Evolutionary conservation across 345 rosid genomes (phyloP), one percentile per base, ranked within the genome.

Genomic region (Acer negundo): DNA sequence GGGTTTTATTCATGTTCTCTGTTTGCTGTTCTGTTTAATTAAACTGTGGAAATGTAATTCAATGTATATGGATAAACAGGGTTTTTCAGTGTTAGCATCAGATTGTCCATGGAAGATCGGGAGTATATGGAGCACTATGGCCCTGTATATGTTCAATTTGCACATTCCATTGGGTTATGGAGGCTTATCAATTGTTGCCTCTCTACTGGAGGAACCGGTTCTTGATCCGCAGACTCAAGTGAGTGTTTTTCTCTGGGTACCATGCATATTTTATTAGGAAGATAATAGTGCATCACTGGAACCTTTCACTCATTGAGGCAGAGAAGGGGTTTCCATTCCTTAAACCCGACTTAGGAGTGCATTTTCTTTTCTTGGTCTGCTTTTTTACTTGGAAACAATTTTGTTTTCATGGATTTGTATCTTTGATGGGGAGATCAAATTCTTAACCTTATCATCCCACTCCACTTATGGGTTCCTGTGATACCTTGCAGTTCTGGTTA

Each of bases 171-270:
- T 92, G 79, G 90, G 98, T 75, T 81, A 84, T 81, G 94, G 97
- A 28, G 99, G 99, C 75, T 83, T 92, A 62, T 92, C 99, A 35
- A 78, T 86, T 59, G 92, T 85, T 79, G 80, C 97, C 69, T 81
- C 86, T 84, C 69, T 82, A 1, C 79, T 92, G 89, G 90, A 73
- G 68, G 88, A 75, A 31, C 82, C 86, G 67, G 82, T 81, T 85
- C 96, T 93, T 79, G 86, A 89, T 84, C 96, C 96, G n/a, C 89
- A 91, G 82, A 88, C 93, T 74, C 82, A 93, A 83, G 98, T 95
- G 58, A 85, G 87, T 75, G 38, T 23, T 19, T 19, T 40, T 75
- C 7, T 40, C 63, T 56, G 19, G 19, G n/a, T 62, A n/a, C n/a
- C 46, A 8, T 58, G 66, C 51, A 46, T 11, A 19, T 69, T 53